These are phyloP conservation scores for Globisporangium canariense DNA, from an alignment of 352 stramenopile genomes.

Conservation along the genomic window DNA sequence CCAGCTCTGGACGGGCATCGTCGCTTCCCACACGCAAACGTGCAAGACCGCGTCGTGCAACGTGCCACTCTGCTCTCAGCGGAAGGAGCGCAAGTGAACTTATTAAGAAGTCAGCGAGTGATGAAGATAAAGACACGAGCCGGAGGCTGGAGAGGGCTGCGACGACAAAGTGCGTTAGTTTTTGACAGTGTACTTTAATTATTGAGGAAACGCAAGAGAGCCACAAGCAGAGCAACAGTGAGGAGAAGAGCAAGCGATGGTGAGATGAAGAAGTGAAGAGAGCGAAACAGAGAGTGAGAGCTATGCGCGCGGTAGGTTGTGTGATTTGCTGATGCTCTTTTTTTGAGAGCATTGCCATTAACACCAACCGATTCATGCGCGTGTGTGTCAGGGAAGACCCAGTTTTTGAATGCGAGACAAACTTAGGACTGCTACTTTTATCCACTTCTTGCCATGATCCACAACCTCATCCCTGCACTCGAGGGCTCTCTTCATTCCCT, in stretches of 20 bases:
- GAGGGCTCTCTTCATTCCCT: not conserved
- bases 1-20: conserved; percentile 51
- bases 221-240: not conserved
- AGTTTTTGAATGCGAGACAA: conserved; percentile 1
- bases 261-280: not conserved
- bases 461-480: not conserved
- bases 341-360: not conserved
- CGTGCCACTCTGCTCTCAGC: conserved; percentile 37
- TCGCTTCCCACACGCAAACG: conserved; percentile 26
- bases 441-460: not conserved
- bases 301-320: not conserved
- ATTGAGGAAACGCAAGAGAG: conserved; percentile 5
- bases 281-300: conserved; percentile 1
- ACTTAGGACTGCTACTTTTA: conserved; percentile 2
- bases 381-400: not conserved
- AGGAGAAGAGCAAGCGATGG: not conserved
- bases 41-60: conserved; percentile 26
- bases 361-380: not conserved
- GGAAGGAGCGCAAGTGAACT: conserved; percentile 13
- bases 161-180: conserved; percentile 3
- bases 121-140: not conserved
- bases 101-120: not conserved
- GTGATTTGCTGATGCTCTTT: not conserved
- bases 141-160: not conserved
- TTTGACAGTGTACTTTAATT: conserved; percentile 18